Base-by-base conservation (phyloP, 305 asterid genomes). In the Plantago coronopus region DNA sequence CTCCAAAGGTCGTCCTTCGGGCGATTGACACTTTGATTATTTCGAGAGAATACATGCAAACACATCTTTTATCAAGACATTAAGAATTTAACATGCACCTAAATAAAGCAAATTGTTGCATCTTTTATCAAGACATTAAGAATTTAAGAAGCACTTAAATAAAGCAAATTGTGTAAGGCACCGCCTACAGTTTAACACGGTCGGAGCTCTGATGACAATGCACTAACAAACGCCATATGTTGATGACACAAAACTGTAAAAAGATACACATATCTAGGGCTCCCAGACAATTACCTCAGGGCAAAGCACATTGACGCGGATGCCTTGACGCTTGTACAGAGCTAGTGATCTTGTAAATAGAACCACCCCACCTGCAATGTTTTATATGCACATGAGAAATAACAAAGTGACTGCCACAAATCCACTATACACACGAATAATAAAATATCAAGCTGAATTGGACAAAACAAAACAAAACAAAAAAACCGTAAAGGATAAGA, bases 251-350 rank as follows among this genome's bases (percentile, higher is more conserved):
- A 27, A 3, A 16, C 15, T 55, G n/a, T 23, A 17, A 55, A 11
- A 16, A 31, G n/a, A 31, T 31, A 57, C 25, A n/a, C 20, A 14
- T 57, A 10, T 8, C 48, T 57, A 57, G 9, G 17, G 27, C 15
- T 57, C 97, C 91, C 70, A 76, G 76, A 70, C 80, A 87, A 75
- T 64, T 55, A 81, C 98, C 96, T 91, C 98, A 44, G 98, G 97
- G 76, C 97, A 91, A 55, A 91, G 94, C 48, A 75, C 98, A 74
- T 91, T 91, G 27, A 91, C 53, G 63, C 98, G 98, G 67, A 91
- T 91, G 63, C 97, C 95, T 69, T 79, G 77, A 70, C 82, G 95
- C 79, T 80, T 86, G 76, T 72, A 91, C 37, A 72, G 84, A 74
- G 79, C 84, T 63, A 91, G 86, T 19, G 98, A 80, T 73, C 98